Percentiles rank a stretch among this genome's conserved stretches.
Evolutionary conservation across 208 protist genomes (phyloP).

Genomic region (Histomonas meleagridis): DNA sequence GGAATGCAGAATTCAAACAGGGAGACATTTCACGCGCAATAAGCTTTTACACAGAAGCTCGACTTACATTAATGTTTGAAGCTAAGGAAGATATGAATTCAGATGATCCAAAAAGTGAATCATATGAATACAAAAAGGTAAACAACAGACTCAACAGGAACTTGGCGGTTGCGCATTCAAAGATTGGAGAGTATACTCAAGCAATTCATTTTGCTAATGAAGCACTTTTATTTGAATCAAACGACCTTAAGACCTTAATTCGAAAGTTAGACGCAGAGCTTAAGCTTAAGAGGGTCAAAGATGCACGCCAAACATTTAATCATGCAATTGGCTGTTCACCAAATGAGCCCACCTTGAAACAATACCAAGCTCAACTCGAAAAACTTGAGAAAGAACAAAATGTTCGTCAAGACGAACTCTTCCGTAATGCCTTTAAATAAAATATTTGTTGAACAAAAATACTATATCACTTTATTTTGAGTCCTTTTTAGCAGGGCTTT

Average conservation of each 20-base stretch:
- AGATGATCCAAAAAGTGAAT: not conserved
- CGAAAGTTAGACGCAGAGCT: not conserved
- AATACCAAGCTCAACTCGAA: not conserved
- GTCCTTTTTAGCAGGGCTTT: no score
- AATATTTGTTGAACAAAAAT: not conserved
- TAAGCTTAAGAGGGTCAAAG: not conserved
- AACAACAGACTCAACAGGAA: not conserved
- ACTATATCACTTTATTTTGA: not conserved
- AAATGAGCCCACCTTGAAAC: not conserved
- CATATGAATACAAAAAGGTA: not conserved
- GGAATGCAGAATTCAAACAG: not conserved
- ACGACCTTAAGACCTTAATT: not conserved
- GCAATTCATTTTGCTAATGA: not conserved
- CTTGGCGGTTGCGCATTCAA: not conserved
- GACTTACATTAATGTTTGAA: not conserved
- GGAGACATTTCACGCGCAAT: not conserved
- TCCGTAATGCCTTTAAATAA: not conserved
- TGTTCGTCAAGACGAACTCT: not conserved
- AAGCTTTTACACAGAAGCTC: not conserved
- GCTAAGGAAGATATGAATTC: not conserved
- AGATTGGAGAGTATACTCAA: not conserved
- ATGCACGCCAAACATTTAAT: not conserved
- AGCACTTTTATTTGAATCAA: not conserved
- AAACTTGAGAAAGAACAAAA: not conserved
- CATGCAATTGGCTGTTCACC: not conserved